A percentile compares a stretch with the other conserved stretches of the same genome.
These are phyloP conservation scores for Microthlaspi erraticum DNA, from an alignment of 345 rosid genomes.

Conservation along the genomic window DNA sequence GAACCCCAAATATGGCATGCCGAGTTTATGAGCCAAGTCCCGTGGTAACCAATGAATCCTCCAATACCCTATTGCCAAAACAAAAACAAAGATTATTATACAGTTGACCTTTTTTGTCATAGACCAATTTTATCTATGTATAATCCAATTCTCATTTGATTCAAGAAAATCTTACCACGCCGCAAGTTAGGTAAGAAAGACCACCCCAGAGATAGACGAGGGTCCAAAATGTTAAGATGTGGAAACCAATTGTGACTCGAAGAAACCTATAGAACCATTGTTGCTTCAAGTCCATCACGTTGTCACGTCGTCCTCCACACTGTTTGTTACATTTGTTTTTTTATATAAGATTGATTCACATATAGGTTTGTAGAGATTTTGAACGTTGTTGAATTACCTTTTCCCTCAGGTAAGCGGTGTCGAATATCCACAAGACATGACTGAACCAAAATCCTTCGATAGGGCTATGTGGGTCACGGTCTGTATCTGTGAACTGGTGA, in stretches of 20 bases:
- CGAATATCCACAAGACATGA: constrained; percentile 44
- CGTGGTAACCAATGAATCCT: constrained; percentile 59
- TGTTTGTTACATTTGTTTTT: constrained; percentile 42
- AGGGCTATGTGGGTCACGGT: constrained; percentile 49
- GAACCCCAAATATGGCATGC: constrained; percentile 92
- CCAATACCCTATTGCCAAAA: constrained; percentile 63
- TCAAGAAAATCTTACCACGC: constrained; percentile 62
- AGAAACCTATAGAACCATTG: constrained; percentile 79
- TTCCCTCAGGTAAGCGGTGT: constrained; percentile 32
- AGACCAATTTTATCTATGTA: neutral
- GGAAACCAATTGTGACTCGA: constrained; percentile 58
- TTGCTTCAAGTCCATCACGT: constrained; percentile 84
- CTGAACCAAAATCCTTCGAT: constrained; percentile 48
- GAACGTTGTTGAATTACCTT: constrained; percentile 27
- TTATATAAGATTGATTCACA: neutral
- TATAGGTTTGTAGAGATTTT: neutral
- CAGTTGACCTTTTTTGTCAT: no score
- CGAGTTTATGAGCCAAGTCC: constrained; percentile 84
- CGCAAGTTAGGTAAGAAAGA: constrained; percentile 81
- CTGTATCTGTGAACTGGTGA: constrained; percentile 44
- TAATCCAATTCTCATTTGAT: neutral
- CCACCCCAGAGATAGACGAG: constrained; percentile 66
- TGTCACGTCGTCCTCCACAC: constrained; percentile 77
- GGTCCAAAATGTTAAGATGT: constrained; percentile 59
- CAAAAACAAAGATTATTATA: no score